phyloP scores from a whole-genome alignment of 2,329 filamentous ascomycete genomes.

The Aaosphaeria arxii region DNA sequence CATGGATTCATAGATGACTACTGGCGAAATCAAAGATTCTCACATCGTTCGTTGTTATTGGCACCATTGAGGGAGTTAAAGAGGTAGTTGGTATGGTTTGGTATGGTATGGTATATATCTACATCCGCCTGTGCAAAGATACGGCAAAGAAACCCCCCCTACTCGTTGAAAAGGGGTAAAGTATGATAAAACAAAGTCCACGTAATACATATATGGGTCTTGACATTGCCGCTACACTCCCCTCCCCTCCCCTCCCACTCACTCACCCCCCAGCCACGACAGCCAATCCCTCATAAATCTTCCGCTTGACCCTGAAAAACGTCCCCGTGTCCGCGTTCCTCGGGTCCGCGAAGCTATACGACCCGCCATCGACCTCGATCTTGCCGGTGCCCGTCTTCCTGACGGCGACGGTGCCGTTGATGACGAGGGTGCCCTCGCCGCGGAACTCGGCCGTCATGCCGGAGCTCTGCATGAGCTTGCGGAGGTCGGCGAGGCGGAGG shows the following conservation, averaged over 20 bases:
- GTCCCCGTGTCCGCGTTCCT: constrained; percentile 57
- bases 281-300: constrained; percentile 91
- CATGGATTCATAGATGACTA: no score
- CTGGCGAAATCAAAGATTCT: no score
- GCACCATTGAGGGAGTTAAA: no score
- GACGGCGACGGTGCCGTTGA: constrained; percentile 85
- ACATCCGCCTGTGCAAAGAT: no score
- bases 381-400: constrained; percentile 82
- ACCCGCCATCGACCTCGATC: constrained; percentile 74
- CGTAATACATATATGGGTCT: no score
- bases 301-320: constrained; percentile 83
- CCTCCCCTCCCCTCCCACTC: not conserved
- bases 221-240: not conserved
- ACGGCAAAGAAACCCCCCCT: no score
- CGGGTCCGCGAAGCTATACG: constrained; percentile 32
- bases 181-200: no score
- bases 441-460: constrained; percentile 90
- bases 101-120: no score
- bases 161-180: no score
- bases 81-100: no score
- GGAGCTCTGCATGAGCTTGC: constrained; percentile 75
- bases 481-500: constrained; percentile 80
- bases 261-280: constrained; percentile 68
- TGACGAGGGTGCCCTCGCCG: constrained; percentile 85
- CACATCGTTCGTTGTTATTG: no score